Percentiles rank a stretch among this genome's conserved stretches.
Evolutionary conservation across 192 early-diverging fungal species (phyloP).

Genomic region (Coemansia sp.): DNA sequence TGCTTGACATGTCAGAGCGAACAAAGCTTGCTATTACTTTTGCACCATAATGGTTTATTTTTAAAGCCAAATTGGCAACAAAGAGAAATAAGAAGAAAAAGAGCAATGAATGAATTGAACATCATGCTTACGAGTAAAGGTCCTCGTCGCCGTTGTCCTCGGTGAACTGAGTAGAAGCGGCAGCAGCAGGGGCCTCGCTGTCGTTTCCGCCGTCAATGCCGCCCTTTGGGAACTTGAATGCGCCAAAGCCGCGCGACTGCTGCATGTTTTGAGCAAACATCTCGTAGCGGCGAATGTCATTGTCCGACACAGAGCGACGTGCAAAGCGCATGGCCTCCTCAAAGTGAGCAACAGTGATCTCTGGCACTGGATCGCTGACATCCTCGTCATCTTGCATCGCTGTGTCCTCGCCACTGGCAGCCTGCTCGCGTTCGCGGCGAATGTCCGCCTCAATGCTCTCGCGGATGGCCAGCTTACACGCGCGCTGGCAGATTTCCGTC

Average conservation of each 20-base stretch:
- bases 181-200: conserved; percentile 16
- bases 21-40: no score
- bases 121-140: conserved; percentile 42
- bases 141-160: conserved; percentile 52
- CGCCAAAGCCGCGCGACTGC: conserved; percentile 90
- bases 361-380: conserved; percentile 79
- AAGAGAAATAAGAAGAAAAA: conserved; percentile 4
- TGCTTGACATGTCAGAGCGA: no score
- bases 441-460: conserved; percentile 92
- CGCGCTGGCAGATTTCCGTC: conserved; percentile 98
- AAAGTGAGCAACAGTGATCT: conserved; percentile 94
- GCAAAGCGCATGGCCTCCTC: conserved; percentile 99
- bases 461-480: conserved; percentile 95
- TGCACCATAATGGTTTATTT: not conserved
- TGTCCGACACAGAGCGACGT: conserved; percentile 91
- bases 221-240: conserved; percentile 92
- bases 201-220: conserved; percentile 37
- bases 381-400: conserved; percentile 73
- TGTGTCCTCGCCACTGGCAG: conserved; percentile 71
- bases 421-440: conserved; percentile 65
- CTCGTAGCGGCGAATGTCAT: conserved; percentile 98
- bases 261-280: conserved; percentile 99
- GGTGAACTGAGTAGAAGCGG: conserved; percentile 33
- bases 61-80: not conserved
- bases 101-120: not conserved